Evolutionary conservation across 106 monocot species (phyloP).

Genomic region (Posidonia australis): DNA sequence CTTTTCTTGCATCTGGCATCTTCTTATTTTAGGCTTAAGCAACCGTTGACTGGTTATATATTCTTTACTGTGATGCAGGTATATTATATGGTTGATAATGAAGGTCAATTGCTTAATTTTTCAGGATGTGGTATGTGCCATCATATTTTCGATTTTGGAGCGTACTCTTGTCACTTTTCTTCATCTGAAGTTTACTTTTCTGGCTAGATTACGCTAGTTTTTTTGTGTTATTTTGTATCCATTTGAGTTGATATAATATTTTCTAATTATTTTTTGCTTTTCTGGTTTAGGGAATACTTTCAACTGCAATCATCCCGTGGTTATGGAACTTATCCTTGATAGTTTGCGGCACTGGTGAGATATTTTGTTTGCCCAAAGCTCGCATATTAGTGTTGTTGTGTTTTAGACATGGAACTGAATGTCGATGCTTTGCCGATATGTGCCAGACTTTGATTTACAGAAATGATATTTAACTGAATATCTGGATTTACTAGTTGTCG

Average conservation of each 20-base stretch:
- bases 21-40: background rate
- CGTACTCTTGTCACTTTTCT: background rate
- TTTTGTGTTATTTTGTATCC: too few species aligned
- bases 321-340: conserved; percentile 90
- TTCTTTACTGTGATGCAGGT: conserved; percentile 32
- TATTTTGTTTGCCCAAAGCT: background rate
- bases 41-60: background rate
- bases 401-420: background rate
- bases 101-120: conserved; percentile 52
- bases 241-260: background rate
- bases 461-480: too few species aligned
- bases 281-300: conserved; percentile 72
- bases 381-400: background rate
- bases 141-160: background rate
- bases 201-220: background rate
- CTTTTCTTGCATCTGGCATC: background rate
- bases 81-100: conserved; percentile 88
- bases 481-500: too few species aligned
- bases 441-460: too few species aligned
- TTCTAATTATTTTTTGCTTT: background rate
- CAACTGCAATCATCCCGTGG: conserved; percentile 98
- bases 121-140: conserved; percentile 79
- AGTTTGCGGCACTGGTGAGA: conserved; percentile 93
- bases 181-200: background rate
- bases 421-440: too few species aligned